Evolutionary conservation across 352 stramenopile genomes (phyloP), one percentile per base, ranked within the genome.

Genomic region (Phytophthora citrophthora): DNA sequence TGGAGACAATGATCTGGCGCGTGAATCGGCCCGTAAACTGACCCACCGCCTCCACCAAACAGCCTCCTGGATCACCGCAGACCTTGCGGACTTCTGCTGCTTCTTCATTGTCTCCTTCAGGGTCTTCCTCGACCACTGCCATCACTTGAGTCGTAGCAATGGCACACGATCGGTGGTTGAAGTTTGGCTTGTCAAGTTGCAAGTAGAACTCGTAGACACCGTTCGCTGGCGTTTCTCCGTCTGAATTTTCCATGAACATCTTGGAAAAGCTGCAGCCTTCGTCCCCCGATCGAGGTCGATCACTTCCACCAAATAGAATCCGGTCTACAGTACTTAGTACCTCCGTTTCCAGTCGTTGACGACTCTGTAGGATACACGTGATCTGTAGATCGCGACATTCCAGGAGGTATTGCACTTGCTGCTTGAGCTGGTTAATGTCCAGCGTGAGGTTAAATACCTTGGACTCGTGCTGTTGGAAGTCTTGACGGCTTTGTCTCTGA

Each of bases 131-230:
- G 5, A 70, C 45, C 23, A 51, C 13, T 0, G 52, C n/a, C 45
- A 64, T 32, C 23, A 73, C 59, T 66, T 71, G 56, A 12, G 65
- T 73, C 39, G 65, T 73, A 32, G 59, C 65, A 46, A 69, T 73
- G 15, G 53, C 40, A 43, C 59, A 73, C 16, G 59, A 70, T 1
- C 57, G 63, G 15, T 71, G 63, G 20, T 71, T 71, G 13, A 71
- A 71, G 43, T 71, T 71, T 18, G 63, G 63, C 36, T 61, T 67
- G 56, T 71, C 56, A 4, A 71, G 55, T 24, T 71, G 63, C 31
- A 71, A 39, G 26, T 16, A 58, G 56, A 71, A 71, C 63, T 71
- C 63, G 63, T 67, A 71, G 49, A 71, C 18, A 0, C 63, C 63
- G 15, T 61, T 65, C 15, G 63, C 4, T 2, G 63, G 56, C 3